These are phyloP conservation scores for Xylaria longipes DNA, from an alignment of 495 filamentous ascomycete genomes.

Conservation along the genomic window DNA sequence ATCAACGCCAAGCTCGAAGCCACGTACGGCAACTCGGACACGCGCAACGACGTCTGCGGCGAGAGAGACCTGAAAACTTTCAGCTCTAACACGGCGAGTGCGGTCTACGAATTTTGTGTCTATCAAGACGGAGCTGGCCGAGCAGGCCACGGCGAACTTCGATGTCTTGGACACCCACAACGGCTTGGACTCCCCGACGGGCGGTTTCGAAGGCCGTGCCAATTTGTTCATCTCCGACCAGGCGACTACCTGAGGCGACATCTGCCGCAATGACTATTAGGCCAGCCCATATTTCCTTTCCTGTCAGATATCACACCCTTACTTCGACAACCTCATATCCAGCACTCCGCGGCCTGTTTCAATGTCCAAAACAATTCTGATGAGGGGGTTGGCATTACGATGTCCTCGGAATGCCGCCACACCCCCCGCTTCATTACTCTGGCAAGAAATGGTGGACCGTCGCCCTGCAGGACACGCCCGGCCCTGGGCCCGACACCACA, in stretches of 20 bases:
- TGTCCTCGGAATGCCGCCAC: too few species aligned
- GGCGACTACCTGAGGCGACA: background rate
- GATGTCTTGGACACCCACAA: background rate
- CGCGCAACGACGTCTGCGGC: conserved; percentile 3
- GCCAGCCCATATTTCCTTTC: too few species aligned
- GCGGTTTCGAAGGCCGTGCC: conserved; percentile 16
- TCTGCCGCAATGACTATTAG: background rate
- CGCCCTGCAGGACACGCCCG: too few species aligned
- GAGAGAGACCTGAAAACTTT: background rate
- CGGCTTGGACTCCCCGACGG: background rate
- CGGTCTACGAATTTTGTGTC: conserved; percentile 4
- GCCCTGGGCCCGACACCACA: too few species aligned
- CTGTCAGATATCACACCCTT: too few species aligned
- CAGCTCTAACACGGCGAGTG: conserved; percentile 1
- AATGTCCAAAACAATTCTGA: too few species aligned
- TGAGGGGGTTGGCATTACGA: too few species aligned
- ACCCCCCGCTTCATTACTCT: too few species aligned
- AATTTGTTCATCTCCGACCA: conserved; percentile 11
- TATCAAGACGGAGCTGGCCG: background rate
- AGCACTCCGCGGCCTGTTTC: too few species aligned
- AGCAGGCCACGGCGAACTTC: conserved; percentile 2
- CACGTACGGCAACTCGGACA: background rate
- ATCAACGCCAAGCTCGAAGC: conserved; percentile 1
- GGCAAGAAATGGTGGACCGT: too few species aligned
- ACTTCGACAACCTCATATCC: too few species aligned